Conservation (phyloP, 208 protist species). For the Naegleria fowleri region DNA sequence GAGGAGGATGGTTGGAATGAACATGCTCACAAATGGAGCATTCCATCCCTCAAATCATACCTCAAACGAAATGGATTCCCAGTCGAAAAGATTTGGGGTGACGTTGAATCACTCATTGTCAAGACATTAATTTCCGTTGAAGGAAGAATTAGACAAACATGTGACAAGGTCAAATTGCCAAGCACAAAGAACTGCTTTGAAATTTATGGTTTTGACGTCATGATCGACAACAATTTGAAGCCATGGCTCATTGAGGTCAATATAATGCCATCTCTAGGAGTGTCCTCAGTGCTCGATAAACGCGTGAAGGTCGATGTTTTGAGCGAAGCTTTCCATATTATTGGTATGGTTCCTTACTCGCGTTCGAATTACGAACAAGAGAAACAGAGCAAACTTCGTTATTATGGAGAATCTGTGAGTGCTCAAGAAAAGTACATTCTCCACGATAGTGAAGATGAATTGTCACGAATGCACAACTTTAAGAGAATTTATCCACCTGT, state of each 20-base stretch:
- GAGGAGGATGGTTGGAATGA: not conserved
- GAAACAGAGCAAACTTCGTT: not conserved
- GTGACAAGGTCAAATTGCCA: not conserved
- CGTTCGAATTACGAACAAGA: not conserved
- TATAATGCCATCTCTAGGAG: slow-evolving; percentile 74
- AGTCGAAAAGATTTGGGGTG: not conserved
- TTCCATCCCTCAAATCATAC: not conserved
- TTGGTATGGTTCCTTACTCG: slow-evolving; percentile 34
- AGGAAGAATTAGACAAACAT: not conserved
- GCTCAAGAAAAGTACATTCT: not conserved
- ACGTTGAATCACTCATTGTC: not conserved
- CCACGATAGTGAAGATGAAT: slow-evolving; percentile 11
- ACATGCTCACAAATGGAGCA: slow-evolving; percentile 23
- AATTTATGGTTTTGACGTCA: slow-evolving; percentile 93
- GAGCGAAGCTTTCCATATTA: slow-evolving; percentile 63
- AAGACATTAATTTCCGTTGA: slow-evolving; percentile 18
- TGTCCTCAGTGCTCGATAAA: slow-evolving; percentile 65
- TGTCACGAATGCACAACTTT: not conserved
- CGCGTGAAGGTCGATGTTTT: slow-evolving; percentile 73
- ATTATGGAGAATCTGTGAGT: not conserved
- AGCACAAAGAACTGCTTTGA: slow-evolving; percentile 83
- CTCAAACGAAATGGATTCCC: not conserved
- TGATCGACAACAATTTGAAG: slow-evolving; percentile 84
- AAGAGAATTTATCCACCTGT: slow-evolving; percentile 12
- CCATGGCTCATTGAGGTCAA: slow-evolving; percentile 96